These are phyloP conservation scores for Thelonectria rubi DNA, from an alignment of 2,329 filamentous ascomycete genomes.

Conservation along the genomic window DNA sequence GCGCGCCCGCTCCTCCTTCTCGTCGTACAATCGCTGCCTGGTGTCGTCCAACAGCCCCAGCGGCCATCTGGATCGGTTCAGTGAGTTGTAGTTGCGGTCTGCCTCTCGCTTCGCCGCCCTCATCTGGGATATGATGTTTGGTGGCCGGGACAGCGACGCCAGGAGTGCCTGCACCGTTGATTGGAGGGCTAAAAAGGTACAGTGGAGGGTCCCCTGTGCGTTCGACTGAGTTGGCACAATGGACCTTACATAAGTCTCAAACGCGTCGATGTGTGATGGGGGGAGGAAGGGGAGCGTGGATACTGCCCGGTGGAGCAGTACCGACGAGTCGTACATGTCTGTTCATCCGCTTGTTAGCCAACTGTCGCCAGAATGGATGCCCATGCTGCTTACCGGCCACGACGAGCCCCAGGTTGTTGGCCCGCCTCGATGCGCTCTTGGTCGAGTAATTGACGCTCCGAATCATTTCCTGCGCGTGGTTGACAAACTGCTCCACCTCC, in stretches of 20 bases:
- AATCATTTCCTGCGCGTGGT: constrained; percentile 89
- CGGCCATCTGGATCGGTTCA: constrained; percentile 82
- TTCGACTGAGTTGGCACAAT: constrained; percentile 75
- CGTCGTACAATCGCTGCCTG: constrained; percentile 80
- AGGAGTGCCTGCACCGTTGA: constrained; percentile 85
- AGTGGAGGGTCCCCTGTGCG: constrained; percentile 77
- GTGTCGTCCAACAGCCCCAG: constrained; percentile 87
- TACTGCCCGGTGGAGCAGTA: constrained; percentile 61
- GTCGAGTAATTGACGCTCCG: constrained; percentile 85
- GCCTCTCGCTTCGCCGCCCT: constrained; percentile 77
- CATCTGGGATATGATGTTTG: constrained; percentile 80
- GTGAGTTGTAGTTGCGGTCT: constrained; percentile 78
- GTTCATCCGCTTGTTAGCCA: constrained; percentile 41
- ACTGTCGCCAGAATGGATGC: constrained; percentile 22
- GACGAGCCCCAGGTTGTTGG: constrained; percentile 76
- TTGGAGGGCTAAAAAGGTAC: constrained; percentile 80
- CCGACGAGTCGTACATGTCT: constrained; percentile 76
- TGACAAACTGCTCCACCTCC: constrained; percentile 92
- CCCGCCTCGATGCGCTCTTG: constrained; percentile 81
- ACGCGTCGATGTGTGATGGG: constrained; percentile 70
- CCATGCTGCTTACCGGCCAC: constrained; percentile 59
- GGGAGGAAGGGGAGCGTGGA: constrained; percentile 74
- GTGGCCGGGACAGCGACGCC: constrained; percentile 79
- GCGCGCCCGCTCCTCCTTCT: constrained; percentile 82
- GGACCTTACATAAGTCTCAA: constrained; percentile 75